Conservation (phyloP, 2,329 filamentous ascomycete species). For the Cladobotryum mycophilum region DNA sequence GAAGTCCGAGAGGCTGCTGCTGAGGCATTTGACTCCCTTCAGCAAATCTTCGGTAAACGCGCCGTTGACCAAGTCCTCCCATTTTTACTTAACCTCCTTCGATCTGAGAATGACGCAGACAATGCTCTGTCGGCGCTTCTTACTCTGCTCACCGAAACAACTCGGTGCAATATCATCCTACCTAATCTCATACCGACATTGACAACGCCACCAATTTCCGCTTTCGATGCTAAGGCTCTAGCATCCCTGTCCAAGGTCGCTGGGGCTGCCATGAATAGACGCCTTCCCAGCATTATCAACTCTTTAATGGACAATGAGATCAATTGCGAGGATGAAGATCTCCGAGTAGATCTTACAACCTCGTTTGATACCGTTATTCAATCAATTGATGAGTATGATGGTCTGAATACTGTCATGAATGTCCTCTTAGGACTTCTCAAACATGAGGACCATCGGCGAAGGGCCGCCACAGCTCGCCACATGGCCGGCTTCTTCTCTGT, state of each 20-base stretch:
- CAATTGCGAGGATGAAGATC: conserved; percentile 63
- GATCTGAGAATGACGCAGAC: conserved; percentile 78
- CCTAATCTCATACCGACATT: conserved; percentile 94
- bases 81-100: conserved; percentile 81
- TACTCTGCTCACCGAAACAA: conserved; percentile 88
- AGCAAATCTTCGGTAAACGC: conserved; percentile 88
- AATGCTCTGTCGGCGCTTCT: conserved; percentile 89
- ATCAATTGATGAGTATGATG: conserved; percentile 93
- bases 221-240: conserved; percentile 90
- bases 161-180: conserved; percentile 90
- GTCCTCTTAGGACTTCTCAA: conserved; percentile 83
- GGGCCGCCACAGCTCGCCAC: conserved; percentile 71
- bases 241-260: conserved; percentile 92
- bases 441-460: conserved; percentile 82
- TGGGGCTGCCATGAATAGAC: conserved; percentile 81
- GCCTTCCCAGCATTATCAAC: conserved; percentile 84
- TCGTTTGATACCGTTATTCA: conserved; percentile 87
- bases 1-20: conserved; percentile 93
- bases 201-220: conserved; percentile 80
- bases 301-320: conserved; percentile 91
- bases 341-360: conserved; percentile 65
- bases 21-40: conserved; percentile 92
- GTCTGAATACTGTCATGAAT: conserved; percentile 92
- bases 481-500: conserved; percentile 80
- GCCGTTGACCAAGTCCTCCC: conserved; percentile 94